Base-by-base conservation (phyloP, 306 rosid genomes). In the Malus sieversii region DNA sequence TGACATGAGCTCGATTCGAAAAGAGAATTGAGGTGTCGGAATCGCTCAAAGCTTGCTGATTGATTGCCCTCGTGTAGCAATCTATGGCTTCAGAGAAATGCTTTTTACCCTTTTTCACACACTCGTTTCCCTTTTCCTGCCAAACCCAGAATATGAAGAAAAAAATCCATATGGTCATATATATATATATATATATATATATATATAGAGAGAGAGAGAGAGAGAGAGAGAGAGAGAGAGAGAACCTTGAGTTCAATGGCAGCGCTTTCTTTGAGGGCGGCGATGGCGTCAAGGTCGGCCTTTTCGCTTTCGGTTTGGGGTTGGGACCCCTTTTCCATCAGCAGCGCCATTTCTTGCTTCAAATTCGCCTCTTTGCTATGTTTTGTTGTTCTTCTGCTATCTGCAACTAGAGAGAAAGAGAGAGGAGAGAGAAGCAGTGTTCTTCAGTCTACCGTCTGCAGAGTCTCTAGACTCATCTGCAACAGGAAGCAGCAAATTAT, bases 241-340 rank as follows among this genome's bases (percentile, higher is more conserved):
- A 71, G 61, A 60, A 89, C 98, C 92, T 93, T 93, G 68, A 93
- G 77, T 79, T 91, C 98, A 52, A 85, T 11, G 25, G 97, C 96
- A 48, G 97, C 33, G 52, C 93, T 86, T 22, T 89, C 89, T 83
- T 95, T 95, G 75, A 95, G 71, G n/a, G 99, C 89, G 72, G 90
- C 77, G 64, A 95, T 95, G 83, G 99, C 98, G 46, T 91, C 98
- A 69, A 94, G 92, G 94, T 91, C 96, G 15, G 94, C 97, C 30
- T 73, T 93, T 53, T 93, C 97, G 67, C 10, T 75, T 71, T 94
- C 91, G 10, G 97, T 90, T 44, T 85, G 81, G 51, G 97, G 97
- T 59, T 88, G 92, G 1, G 96, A 84, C 77, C 91, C 96, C 40
- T 78, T 78, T 40, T 95, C 96, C 97, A 92, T 92, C 92, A 87